phyloP scores from a whole-genome alignment of 2,329 filamentous ascomycete species.

The Sporothrix brasiliensis region DNA sequence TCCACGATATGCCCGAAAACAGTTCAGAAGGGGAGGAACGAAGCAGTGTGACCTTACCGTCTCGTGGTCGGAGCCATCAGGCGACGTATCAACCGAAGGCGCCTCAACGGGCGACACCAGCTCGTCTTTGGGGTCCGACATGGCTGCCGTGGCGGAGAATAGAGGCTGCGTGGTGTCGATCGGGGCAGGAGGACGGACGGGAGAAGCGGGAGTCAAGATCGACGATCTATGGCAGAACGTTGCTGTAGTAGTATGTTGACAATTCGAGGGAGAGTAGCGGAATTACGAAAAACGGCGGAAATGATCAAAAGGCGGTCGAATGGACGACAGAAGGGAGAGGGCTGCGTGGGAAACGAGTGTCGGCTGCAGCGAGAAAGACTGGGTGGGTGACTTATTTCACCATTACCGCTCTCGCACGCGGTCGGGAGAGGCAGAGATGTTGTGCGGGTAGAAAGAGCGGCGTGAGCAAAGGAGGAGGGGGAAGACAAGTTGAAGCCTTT shows the following conservation, averaged over 20 bases:
- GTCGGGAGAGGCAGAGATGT: conserved; percentile 6
- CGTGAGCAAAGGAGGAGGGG: neutral
- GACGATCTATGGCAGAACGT: neutral
- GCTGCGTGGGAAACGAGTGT: neutral
- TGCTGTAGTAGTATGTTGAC: neutral
- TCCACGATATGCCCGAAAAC: conserved; percentile 12
- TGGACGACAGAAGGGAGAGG: conserved; percentile 15
- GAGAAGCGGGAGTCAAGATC: neutral
- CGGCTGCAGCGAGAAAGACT: conserved; percentile 1
- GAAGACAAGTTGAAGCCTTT: conserved; percentile 25
- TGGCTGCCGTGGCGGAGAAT: conserved; percentile 14
- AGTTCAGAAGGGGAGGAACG: neutral
- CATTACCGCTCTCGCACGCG: conserved; percentile 16
- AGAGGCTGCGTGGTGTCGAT: neutral
- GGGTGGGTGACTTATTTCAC: conserved; percentile 15
- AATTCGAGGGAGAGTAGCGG: neutral
- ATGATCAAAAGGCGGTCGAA: neutral
- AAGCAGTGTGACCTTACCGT: conserved; percentile 32
- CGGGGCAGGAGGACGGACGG: neutral
- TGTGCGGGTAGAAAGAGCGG: neutral
- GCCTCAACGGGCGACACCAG: conserved; percentile 25
- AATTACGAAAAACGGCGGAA: neutral
- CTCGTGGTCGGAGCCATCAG: conserved; percentile 33
- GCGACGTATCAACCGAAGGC: conserved; percentile 10
- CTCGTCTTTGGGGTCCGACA: conserved; percentile 34